These are phyloP conservation scores for Paspalum vaginatum DNA, from an alignment of 176 grass and related monocot species.

Conservation along the genomic window DNA sequence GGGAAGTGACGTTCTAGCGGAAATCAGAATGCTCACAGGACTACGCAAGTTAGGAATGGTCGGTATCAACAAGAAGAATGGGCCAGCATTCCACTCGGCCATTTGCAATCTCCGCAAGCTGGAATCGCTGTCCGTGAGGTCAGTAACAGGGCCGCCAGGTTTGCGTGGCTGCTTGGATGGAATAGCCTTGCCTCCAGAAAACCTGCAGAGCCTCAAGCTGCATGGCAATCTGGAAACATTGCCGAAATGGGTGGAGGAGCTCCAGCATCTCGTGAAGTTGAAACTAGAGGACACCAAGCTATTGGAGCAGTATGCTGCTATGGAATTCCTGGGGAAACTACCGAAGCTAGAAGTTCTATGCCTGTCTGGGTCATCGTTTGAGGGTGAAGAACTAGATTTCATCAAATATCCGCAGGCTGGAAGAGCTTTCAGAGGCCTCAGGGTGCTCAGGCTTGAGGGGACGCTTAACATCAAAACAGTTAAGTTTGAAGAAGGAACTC, in stretches of 20 bases:
- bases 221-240: background rate
- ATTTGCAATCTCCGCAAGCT: background rate
- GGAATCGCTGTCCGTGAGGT: background rate
- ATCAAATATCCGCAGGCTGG: background rate
- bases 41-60: background rate
- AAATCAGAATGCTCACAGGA: background rate
- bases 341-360: background rate
- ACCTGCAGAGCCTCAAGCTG: background rate
- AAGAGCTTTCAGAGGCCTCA: background rate
- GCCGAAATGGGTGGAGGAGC: background rate
- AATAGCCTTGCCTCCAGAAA: background rate
- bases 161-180: background rate
- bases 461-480: background rate
- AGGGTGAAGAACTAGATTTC: background rate
- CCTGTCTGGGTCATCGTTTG: background rate
- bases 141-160: background rate
- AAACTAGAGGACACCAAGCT: accelerated
- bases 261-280: background rate
- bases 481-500: background rate
- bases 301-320: background rate
- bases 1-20: background rate
- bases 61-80: background rate
- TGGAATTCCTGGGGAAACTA: background rate
- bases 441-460: background rate
- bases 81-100: background rate